Evolutionary conservation across 169 alveolate species (phyloP), one percentile per base, ranked within the genome.

Genomic region (Ichthyophthirius multifiliis): DNA sequence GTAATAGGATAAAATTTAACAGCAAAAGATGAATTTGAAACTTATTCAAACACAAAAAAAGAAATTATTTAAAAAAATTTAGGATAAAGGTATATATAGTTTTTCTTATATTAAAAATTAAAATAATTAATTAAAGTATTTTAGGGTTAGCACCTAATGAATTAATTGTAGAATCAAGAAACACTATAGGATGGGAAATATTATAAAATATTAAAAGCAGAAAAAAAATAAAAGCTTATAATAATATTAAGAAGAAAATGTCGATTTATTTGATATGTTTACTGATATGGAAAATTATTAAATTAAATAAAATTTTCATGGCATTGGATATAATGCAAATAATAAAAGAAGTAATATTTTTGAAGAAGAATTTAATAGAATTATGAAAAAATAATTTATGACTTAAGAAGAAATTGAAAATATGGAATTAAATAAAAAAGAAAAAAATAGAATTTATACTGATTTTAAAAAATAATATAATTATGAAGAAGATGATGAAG

Each of bases 121-220:
- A 48, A 55, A 15, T 3, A 12, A 20, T 55, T 20, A 10, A 15
- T 55, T 55, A 48, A 20, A 55, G 71, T 18, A 27, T 55, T 27
- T 55, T 55, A 27, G 71, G 71, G 13, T 0, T 27, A 27, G 71
- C 31, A 20, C 71, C 71, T 27, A 15, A 34, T 10, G 71, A 55
- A 23, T 23, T 55, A 5, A 7, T 55, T 12, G 41, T 55, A 55
- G 71, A 55, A 27, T 55, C 23, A 39, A 55, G 71, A 55, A 55
- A 55, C 20, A 55, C 71, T 18, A 27, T 55, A 20, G 71, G 71
- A 20, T 55, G 71, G 71, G 71, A 55, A 39, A 55, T 55, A 55
- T 5, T 55, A 55, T 27, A 55, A 10, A 55, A 55, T 27, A 55
- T 55, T 20, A 27, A 55, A 23, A 27, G 23, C 18, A 55, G 39